Base-by-base conservation (phyloP, 2,329 filamentous ascomycete genomes). In the Fusarium armeniacum region DNA sequence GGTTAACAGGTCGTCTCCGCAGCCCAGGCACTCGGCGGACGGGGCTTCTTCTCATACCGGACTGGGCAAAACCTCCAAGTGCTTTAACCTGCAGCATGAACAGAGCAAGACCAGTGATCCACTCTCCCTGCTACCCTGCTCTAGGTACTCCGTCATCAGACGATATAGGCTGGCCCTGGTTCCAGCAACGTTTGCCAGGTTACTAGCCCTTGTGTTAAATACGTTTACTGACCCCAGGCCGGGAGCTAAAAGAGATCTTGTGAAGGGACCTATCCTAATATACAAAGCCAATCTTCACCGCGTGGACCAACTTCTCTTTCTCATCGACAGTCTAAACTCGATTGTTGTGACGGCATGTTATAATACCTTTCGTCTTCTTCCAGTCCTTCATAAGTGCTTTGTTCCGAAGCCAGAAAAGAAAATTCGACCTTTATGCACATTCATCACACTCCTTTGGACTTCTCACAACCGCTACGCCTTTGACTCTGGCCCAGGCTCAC, bases 1-100 rank as follows among this genome's bases (percentile, higher is more conserved):
- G 65, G 62, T 62, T 70, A 70, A 71, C 81, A 78, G 81, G 76
- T 81, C 81, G 72, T 75, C 72, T 75, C 74, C 69, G 72, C 65
- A 75, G 58, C 71, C 66, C 59, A 72, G 43, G 72, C 62, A 71
- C 64, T 64, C 55, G 67, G 64, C 54, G 58, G 67, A 70, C 67
- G 67, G 67, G 69, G 71, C 62, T 69, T 64, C 59, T 70, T 63
- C 54, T 70, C 73, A 69, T 72, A 63, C 63, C 57, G 67, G 72
- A 71, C 65, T 66, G 71, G 65, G 63, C 59, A 64, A 71, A 75
- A 73, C 68, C 73, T 75, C 71, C 65, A 75, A 75, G 71, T 70
- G 61, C 65, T 73, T 69, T 69, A 74, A 73, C 67, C 67, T 75
- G 73, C 73, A 74, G 72, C 72, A 74, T 74, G 71, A 73, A 74